Base-by-base conservation (phyloP, 2,329 filamentous ascomycete species). In the Calonectria hawksworthii region DNA sequence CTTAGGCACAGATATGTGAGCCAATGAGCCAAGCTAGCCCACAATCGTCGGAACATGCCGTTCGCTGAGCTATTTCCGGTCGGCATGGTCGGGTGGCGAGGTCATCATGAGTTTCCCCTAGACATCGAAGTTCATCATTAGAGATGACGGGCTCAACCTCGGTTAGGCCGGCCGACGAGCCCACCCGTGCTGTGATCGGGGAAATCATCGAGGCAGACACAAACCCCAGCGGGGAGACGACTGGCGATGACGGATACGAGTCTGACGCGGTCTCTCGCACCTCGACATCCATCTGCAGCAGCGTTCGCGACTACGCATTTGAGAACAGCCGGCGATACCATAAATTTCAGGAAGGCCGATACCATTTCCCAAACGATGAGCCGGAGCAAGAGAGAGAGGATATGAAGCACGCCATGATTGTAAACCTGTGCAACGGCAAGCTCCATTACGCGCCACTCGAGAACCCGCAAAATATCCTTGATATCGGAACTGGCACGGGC, bases 291-390 rank as follows among this genome's bases (percentile, higher is more conserved):
- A 56, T 71, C 34, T 52, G 47, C 36, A 71, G 68, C 21, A 65
- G 59, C 32, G 68, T 65, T n/a, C 68, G 68, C 26, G 68, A 71
- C 68, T 71, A 71, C n/a, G 47, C 56, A 18, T 71, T 71, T n/a
- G 68, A 71, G 47, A 71, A 71, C 36, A 71, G 59, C 59, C 59
- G 68, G 2, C 47, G 68, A 26, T 71, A 71, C 28, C 68, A 71
- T 11, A 65, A 65, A 26, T 71, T 71, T 36, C 68, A 71, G 21
- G 68, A 71, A 38, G 68, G 68, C 2, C 34, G 68, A 18, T 71
- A 54, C 74, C 66, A 70, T 18, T 71, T 65, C 50, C 69, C 69
- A 14, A 71, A 71, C 38, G 69, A 71, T 41, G 69, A 71, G 50
- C 50, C 50, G 3, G 69, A 71, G 69, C 69, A 71, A 30, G 28